A percentile compares a stretch with the other conserved stretches of the same genome.
phyloP scores from a whole-genome alignment of 2,329 filamentous ascomycete genomes.

The Pestalotiopsis sp. region DNA sequence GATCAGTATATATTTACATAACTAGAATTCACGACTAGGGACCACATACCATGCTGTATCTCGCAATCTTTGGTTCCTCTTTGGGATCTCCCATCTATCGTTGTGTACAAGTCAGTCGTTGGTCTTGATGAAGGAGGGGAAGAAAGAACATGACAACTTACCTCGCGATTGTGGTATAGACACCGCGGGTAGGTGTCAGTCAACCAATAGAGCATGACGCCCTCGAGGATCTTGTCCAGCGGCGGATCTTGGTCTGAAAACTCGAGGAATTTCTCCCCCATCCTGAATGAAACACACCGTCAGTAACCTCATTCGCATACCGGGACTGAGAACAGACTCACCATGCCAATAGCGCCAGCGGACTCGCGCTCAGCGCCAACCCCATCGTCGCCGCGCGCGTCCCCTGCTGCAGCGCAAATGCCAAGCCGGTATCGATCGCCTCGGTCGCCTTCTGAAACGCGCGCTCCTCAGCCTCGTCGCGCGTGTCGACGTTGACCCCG shows the following conservation, averaged over 20 bases:
- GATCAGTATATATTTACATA: not conserved
- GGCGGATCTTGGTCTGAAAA: conserved; percentile 48
- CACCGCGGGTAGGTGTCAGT: conserved; percentile 49
- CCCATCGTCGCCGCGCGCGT: conserved; percentile 60
- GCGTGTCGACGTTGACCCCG: conserved; percentile 20
- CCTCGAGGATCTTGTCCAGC: conserved; percentile 48
- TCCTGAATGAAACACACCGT: conserved; percentile 32
- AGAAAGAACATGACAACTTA: conserved; percentile 21
- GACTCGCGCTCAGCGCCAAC: conserved; percentile 53
- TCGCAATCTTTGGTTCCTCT: conserved; percentile 1
- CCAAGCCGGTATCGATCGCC: conserved; percentile 44
- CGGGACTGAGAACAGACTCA: conserved; percentile 14
- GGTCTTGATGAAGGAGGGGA: not conserved
- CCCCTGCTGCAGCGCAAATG: conserved; percentile 55
- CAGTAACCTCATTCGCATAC: too few relatives aligned
- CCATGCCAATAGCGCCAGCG: conserved; percentile 60
- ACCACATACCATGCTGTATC: not conserved
- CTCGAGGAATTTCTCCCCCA: conserved; percentile 58
- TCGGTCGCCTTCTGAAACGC: conserved; percentile 37
- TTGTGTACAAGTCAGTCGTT: not conserved
- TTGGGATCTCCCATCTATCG: conserved; percentile 29
- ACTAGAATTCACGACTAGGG: not conserved
- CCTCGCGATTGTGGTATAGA: conserved; percentile 51
- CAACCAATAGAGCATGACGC: conserved; percentile 58
- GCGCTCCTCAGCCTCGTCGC: conserved; percentile 36